A percentile compares a stretch with the other conserved stretches of the same genome.
phyloP scores from a whole-genome alignment of 805 yeast species.

The Ogataea allantospora region DNA sequence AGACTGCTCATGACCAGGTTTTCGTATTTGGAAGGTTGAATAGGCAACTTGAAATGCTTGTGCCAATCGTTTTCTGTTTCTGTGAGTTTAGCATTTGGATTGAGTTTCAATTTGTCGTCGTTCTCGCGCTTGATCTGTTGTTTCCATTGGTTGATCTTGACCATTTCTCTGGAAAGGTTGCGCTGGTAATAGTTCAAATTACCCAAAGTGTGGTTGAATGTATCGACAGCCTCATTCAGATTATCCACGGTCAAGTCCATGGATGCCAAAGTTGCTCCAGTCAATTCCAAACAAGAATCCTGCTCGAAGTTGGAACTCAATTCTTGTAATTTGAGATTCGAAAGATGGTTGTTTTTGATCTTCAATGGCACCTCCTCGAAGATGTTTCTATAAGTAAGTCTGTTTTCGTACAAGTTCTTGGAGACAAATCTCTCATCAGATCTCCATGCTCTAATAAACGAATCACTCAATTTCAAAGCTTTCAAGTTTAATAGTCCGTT shows the following conservation, averaged over 20 bases:
- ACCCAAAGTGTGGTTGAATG: conserved; percentile 73
- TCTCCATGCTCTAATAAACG: conserved; percentile 50
- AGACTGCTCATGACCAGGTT: conserved; percentile 66
- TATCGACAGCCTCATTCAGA: conserved; percentile 67
- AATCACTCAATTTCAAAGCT: conserved; percentile 65
- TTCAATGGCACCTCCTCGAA: conserved; percentile 69
- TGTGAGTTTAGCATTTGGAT: conserved; percentile 48
- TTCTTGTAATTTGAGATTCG: conserved; percentile 36
- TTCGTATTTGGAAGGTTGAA: conserved; percentile 73
- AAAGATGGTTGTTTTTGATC: conserved; percentile 67
- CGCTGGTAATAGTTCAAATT: conserved; percentile 82
- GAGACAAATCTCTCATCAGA: conserved; percentile 63
- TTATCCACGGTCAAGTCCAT: conserved; percentile 52
- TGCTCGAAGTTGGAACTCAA: conserved; percentile 16
- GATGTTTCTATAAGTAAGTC: conserved; percentile 61
- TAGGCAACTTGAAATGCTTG: conserved; percentile 61
- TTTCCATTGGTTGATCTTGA: conserved; percentile 74
- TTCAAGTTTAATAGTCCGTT: conserved; percentile 62
- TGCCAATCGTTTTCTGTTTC: conserved; percentile 60
- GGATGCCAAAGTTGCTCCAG: conserved; percentile 41
- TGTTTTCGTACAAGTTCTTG: conserved; percentile 57
- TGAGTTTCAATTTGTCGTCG: conserved; percentile 53
- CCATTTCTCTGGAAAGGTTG: conserved; percentile 64
- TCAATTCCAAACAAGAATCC: conserved; percentile 34
- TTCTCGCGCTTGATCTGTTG: conserved; percentile 66